phyloP scores from a whole-genome alignment of 2,329 filamentous ascomycete species.

The Aspergillus melleus region DNA sequence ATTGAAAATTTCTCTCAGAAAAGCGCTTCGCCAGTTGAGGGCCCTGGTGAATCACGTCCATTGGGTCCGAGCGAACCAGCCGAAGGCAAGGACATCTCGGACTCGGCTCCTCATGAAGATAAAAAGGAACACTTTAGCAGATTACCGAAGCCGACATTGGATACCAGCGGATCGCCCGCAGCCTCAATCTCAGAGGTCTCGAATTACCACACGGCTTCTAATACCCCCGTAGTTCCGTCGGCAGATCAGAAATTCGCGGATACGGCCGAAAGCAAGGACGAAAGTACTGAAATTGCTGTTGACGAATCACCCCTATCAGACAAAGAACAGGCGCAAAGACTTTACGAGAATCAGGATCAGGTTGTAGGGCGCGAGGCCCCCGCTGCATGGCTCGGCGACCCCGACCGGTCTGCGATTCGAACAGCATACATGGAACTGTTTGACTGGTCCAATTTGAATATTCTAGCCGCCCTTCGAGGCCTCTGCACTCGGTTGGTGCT shows the following conservation, averaged over 20 bases:
- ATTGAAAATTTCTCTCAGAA: constrained; percentile 28
- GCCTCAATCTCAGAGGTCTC: constrained; percentile 41
- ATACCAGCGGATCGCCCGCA: constrained; percentile 30
- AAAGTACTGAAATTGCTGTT: constrained; percentile 20
- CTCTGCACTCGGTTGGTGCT: constrained; percentile 80
- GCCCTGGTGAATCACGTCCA: constrained; percentile 6
- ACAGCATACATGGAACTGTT: constrained; percentile 90
- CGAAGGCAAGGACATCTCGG: constrained; percentile 7
- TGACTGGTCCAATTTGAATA: constrained; percentile 78
- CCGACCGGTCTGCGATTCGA: constrained; percentile 55
- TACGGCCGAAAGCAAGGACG: constrained; percentile 16
- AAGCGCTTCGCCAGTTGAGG: constrained; percentile 9
- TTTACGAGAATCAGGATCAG: constrained; percentile 78
- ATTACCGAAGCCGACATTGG: constrained; percentile 25
- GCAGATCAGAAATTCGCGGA: constrained; percentile 26
- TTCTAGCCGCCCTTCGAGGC: constrained; percentile 73
- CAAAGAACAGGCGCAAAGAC: constrained; percentile 72
- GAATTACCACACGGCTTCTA: constrained; percentile 47
- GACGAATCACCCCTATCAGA: constrained; percentile 61
- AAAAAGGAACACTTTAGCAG: constrained; percentile 24
- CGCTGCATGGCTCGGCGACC: constrained; percentile 78
- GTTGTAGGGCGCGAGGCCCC: constrained; percentile 77
- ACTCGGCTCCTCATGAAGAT: constrained; percentile 23
- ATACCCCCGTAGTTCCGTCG: constrained; percentile 39
- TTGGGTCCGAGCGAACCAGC: constrained; percentile 2